A percentile compares a stretch with the other conserved stretches of the same genome.
phyloP scores from a whole-genome alignment of 1,139 yeast species.

The Lodderomyces theae region DNA sequence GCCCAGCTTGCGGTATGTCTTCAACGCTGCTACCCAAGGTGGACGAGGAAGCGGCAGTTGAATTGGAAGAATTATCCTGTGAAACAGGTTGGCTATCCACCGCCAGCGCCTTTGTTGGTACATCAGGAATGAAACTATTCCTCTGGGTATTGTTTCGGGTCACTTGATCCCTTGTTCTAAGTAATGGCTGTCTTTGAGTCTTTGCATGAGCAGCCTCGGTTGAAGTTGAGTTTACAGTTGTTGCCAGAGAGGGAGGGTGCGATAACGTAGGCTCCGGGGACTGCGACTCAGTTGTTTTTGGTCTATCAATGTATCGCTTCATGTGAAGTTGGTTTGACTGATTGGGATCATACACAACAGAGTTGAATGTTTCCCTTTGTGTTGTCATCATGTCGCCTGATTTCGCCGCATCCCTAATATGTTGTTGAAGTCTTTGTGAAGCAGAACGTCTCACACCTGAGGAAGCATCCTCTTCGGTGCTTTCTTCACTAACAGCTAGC shows the following conservation, averaged over 20 bases:
- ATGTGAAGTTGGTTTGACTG: constrained; percentile 30
- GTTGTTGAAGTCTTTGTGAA: constrained; percentile 41
- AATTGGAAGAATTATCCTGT: neutral
- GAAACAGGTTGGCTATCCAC: constrained; percentile 5
- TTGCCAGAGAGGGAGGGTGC: constrained; percentile 9
- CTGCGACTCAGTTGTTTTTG: constrained; percentile 1
- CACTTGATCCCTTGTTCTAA: constrained; percentile 29
- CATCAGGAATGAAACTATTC: constrained; percentile 25
- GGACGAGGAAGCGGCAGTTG: constrained; percentile 3
- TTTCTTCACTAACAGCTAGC: constrained; percentile 28
- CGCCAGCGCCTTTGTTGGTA: neutral
- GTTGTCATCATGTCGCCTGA: constrained; percentile 41
- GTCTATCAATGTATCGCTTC: constrained; percentile 19
- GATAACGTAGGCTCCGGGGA: neutral
- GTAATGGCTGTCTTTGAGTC: constrained; percentile 6
- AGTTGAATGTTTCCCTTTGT: constrained; percentile 33
- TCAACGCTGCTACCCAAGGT: constrained; percentile 5
- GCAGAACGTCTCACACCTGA: constrained; percentile 30
- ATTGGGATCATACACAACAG: constrained; percentile 44
- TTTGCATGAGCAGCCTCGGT: too few species aligned
- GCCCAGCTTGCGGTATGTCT: constrained; percentile 2
- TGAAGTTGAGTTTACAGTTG: too few species aligned
- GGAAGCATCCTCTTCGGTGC: constrained; percentile 15
- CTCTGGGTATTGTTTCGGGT: constrained; percentile 34
- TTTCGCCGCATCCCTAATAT: constrained; percentile 39